Conservation (phyloP, 2,329 filamentous ascomycete species). For the Sporothrix dimorphospora region DNA sequence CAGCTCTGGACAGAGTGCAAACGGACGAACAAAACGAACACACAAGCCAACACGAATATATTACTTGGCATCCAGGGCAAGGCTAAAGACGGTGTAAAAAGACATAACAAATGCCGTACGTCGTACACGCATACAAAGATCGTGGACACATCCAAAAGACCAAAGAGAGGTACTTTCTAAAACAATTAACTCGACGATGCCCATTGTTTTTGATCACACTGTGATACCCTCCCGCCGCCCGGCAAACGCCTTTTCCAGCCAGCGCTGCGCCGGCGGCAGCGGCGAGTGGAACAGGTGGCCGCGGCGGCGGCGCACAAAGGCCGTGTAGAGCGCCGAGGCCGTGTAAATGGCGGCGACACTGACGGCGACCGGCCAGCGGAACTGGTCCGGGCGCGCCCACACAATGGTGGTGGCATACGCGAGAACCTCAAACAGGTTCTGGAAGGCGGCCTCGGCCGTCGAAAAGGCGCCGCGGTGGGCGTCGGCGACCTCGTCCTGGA, state of each 20-base stretch:
- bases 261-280: constrained; percentile 28
- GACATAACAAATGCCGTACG: neutral
- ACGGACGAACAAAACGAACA: neutral
- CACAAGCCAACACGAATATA: neutral
- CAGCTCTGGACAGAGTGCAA: no score
- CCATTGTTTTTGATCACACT: no score
- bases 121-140: neutral
- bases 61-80: neutral
- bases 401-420: constrained; percentile 68
- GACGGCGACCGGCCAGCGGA: constrained; percentile 64
- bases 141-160: no score
- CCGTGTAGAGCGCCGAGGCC: constrained; percentile 56
- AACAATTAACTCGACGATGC: no score
- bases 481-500: constrained; percentile 63
- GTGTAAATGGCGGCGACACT: constrained; percentile 56
- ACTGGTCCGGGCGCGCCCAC: constrained; percentile 65
- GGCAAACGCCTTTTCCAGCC: constrained; percentile 30
- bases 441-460: constrained; percentile 66
- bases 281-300: constrained; percentile 62
- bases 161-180: no score
- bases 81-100: neutral
- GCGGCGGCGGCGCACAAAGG: constrained; percentile 59
- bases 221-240: neutral
- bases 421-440: constrained; percentile 71
- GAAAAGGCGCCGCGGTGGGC: constrained; percentile 70